A percentile compares a stretch with the other conserved stretches of the same genome.
These are phyloP conservation scores for Pisolithus orientalis DNA, from an alignment of 768 basidiomycete species.

Conservation along the genomic window DNA sequence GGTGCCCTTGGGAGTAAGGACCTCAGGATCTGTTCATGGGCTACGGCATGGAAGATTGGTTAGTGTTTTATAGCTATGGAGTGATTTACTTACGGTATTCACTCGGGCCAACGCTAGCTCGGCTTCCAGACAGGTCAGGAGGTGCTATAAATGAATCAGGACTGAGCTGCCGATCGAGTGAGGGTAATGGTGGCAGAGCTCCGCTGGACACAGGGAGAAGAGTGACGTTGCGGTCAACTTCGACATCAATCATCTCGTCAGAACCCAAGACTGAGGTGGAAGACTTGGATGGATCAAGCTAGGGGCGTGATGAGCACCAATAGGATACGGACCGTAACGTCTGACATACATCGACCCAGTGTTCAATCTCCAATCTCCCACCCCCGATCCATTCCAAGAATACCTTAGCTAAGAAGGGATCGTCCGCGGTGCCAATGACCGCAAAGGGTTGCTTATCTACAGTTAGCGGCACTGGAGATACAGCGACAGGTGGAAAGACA, in stretches of 20 bases:
- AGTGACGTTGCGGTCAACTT: slow-evolving; percentile 38
- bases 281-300: slow-evolving; percentile 40
- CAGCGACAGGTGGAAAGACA: slow-evolving; percentile 30
- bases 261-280: slow-evolving; percentile 35
- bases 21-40: slow-evolving; percentile 26
- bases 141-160: slow-evolving; percentile 2
- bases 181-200: slow-evolving; percentile 17
- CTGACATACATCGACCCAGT: slow-evolving; percentile 45
- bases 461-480: slow-evolving; percentile 27
- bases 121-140: not conserved
- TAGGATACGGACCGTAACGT: not conserved
- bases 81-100: slow-evolving; percentile 17
- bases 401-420: slow-evolving; percentile 40
- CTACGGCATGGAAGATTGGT: slow-evolving; percentile 15
- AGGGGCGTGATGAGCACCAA: not conserved
- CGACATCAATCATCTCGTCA: slow-evolving; percentile 46
- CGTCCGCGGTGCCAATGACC: slow-evolving; percentile 35
- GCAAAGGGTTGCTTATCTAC: slow-evolving; percentile 35
- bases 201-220: slow-evolving; percentile 27
- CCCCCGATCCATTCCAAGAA: slow-evolving; percentile 35
- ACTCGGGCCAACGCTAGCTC: not conserved
- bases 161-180: slow-evolving; percentile 20
- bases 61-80: not conserved
- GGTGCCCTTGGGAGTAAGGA: slow-evolving; percentile 36
- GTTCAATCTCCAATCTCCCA: slow-evolving; percentile 41